Base-by-base conservation (phyloP, 2,329 filamentous ascomycete species). In the Colletotrichum sp. region DNA sequence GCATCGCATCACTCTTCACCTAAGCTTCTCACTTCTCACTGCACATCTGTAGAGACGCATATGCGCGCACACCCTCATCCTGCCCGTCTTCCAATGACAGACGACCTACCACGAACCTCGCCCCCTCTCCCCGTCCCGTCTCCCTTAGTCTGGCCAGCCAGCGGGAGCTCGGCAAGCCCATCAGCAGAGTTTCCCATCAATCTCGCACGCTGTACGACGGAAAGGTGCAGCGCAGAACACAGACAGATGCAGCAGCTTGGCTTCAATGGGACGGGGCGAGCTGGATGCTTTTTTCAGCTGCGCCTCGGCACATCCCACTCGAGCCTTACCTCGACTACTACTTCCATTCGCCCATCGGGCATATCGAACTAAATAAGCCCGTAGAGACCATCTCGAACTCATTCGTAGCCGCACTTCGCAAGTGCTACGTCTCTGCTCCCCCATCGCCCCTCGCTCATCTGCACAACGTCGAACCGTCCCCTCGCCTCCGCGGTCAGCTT, bases 101-200 rank as follows among this genome's bases (percentile, higher is more conserved):
- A 59, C n/a, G 48, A 30, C 34, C 24, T 55, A 34, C 24, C 36
- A 28, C 39, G 39, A 67, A 48, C n/a, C 43, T 67, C 55, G 21
- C 68, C 13, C 34, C 61, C 15, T 36, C 15, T 34, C 30, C 39
- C 32, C 63, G 39, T 74, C 67, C 48, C 34, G 48, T 67, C 52
- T 61, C n/a, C 15, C 30, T 43, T 34, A 24, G 10, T 48, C 18
- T 13, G 36, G 48, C 52, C 32, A 59, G 57, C 43, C 10, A 39
- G 66, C 59, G 43, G 52, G 28, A 66, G 21, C n/a, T 57, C 61
- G 24, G 18, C 57, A 32, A 34, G 52, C 30, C 68, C 72, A 55
- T 67, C 57, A 43, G 73, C 73, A 72, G 52, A 63, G 34, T 67
- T 75, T 72, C 18, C 28, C 18, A 32, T 72, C 69, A 30, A 21